Base-by-base conservation (phyloP, 2,329 filamentous ascomycete genomes). In the Endocalyx cinctus region DNA sequence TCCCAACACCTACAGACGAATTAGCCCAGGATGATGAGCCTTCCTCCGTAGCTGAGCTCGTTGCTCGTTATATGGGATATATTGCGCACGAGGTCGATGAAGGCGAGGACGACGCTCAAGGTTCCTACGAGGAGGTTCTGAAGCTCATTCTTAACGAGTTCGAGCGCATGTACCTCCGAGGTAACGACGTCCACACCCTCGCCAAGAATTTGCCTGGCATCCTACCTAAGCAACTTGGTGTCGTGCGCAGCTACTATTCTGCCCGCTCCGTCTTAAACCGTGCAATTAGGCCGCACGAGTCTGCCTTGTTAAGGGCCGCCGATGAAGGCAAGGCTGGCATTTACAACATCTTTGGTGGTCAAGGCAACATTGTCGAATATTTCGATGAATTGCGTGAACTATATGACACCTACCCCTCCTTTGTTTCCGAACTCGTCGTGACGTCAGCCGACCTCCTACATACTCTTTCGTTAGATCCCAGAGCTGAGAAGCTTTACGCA, bases 361-460 rank as follows among this genome's bases (percentile, higher is more conserved):
- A 98, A 62, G 92, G 92, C 51, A 98, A 98, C 63, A 97, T 98
- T 45, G 90, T 98, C 64, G 94, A 98, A 66, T 98, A 98, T 66
- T 98, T 98, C 54, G 90, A 98, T 49, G 92, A 98, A 69, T 77
- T 98, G 42, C 82, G 92, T 36, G 84, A 94, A 60, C 77, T 97
- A 38, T 90, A 90, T 69, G 80, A 73, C 51, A 95, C 89, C 39
- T 98, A 98, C 65, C 83, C 86, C 10, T 84, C 84, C 17, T 94
- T 98, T 48, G 79, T 96, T 5, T 84, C 87, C 48, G 87, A 94
- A 46, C 79, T 97, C 45, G 76, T 98, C 54, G 74, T 75, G 17
- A 76, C 80, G 16, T 82, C 88, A 6, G 89, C 92, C 11, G 84
- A 94, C 54, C 79, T 94, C 34, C 76, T 98, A n/a, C 87, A 90